These are phyloP conservation scores for Eucalyptus dawsonii DNA, from an alignment of 345 rosid species.

Conservation along the genomic window DNA sequence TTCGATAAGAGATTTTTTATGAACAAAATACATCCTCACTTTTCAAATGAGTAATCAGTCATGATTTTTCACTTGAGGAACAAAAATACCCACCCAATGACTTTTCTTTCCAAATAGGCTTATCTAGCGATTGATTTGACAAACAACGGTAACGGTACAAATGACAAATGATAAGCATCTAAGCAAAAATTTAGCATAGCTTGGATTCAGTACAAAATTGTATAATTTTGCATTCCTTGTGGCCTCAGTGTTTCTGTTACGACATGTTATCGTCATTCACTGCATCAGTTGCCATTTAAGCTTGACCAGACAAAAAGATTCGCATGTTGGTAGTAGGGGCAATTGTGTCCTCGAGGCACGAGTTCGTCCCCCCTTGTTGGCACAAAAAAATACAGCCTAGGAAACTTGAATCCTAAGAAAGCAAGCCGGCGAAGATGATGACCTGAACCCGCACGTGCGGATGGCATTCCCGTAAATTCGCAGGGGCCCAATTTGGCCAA, in stretches of 20 bases:
- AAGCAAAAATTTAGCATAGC: neutral
- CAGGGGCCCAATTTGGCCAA: neutral
- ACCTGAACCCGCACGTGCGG: neutral
- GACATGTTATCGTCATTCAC: neutral
- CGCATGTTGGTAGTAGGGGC: neutral
- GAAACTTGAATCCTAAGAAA: neutral
- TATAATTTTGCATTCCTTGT: fast-evolving
- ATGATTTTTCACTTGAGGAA: neutral
- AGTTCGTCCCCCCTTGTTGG: neutral
- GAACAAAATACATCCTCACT: neutral
- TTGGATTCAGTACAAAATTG: neutral
- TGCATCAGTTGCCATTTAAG: too few species aligned
- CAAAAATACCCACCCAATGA: neutral
- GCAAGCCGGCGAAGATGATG: neutral
- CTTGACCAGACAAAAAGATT: neutral
- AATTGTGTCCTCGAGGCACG: neutral
- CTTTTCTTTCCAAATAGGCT: neutral
- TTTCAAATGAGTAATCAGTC: neutral
- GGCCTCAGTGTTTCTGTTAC: neutral
- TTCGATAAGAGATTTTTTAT: neutral
- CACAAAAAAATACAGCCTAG: neutral
- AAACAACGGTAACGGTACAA: fast-evolving
- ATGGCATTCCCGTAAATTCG: neutral
- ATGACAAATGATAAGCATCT: neutral
- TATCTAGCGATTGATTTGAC: fast-evolving